Percentiles rank a stretch among this genome's conserved stretches.
These are phyloP conservation scores for Lachnellula hyalina DNA, from an alignment of 2,329 filamentous ascomycete genomes.

Conservation along the genomic window DNA sequence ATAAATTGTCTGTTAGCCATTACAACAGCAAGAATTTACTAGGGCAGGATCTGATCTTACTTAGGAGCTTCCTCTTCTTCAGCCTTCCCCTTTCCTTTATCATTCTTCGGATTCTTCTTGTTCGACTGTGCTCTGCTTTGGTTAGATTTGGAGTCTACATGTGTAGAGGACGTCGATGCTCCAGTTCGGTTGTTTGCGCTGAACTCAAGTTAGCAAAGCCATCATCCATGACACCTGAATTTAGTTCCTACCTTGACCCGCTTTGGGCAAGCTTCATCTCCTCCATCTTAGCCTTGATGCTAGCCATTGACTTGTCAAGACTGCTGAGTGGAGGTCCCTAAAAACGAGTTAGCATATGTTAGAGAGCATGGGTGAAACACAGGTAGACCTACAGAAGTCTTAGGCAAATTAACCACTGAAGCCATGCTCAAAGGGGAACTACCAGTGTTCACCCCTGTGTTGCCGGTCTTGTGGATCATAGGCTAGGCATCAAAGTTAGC, in stretches of 20 bases:
- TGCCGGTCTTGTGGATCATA: too few species aligned
- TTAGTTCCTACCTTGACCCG: not conserved
- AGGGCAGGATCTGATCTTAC: not conserved
- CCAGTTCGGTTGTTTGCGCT: not conserved
- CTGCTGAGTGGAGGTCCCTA: not conserved
- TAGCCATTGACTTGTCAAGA: not conserved
- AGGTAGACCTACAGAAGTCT: not conserved
- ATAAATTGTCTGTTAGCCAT: not conserved
- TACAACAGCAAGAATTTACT: not conserved
- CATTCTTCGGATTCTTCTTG: too few species aligned
- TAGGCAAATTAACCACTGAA: not conserved
- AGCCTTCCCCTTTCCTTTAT: too few species aligned
- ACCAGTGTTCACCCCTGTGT: too few species aligned
- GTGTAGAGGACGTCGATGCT: too few species aligned
- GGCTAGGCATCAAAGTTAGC: too few species aligned
- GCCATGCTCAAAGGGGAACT: too few species aligned
- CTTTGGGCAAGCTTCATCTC: not conserved
- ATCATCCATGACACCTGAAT: not conserved
- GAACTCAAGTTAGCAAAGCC: not conserved
- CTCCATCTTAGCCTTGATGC: not conserved
- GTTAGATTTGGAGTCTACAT: too few species aligned
- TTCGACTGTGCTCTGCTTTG: too few species aligned
- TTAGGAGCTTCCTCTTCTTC: not conserved
- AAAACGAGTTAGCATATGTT: not conserved
- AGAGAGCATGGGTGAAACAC: not conserved